These are phyloP conservation scores for Clavariopsis aquatica DNA, from an alignment of 495 filamentous ascomycete species.

Conservation along the genomic window DNA sequence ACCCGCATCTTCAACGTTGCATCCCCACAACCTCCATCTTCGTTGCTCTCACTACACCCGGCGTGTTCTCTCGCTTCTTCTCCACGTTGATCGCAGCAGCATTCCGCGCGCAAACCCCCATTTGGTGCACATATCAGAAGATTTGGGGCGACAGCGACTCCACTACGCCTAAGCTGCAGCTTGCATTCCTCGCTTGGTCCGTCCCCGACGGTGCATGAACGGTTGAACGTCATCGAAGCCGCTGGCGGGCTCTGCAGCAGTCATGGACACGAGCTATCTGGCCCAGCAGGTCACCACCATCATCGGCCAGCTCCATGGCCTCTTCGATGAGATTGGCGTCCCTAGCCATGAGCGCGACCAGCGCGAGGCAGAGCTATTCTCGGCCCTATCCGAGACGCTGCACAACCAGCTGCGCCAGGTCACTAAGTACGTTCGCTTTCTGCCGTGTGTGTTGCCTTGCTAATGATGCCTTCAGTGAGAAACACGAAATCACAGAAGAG, in stretches of 20 bases:
- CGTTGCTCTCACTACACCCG: neutral
- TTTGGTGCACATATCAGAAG: neutral
- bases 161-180: neutral
- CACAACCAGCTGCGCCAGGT: constrained; percentile 81
- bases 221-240: constrained; percentile 22
- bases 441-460: neutral
- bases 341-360: constrained; percentile 83
- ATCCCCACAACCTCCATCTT: neutral
- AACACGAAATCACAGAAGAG: constrained; percentile 81
- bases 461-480: constrained; percentile 61
- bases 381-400: constrained; percentile 80
- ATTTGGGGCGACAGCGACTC: neutral
- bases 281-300: constrained; percentile 92
- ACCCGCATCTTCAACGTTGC: neutral
- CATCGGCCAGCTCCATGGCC: constrained; percentile 81
- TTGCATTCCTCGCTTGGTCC: constrained; percentile 32
- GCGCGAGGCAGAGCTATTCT: constrained; percentile 86
- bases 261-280: constrained; percentile 88
- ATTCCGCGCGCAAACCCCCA: neutral
- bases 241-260: constrained; percentile 26
- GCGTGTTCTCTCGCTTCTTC: neutral
- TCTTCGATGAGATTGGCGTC: constrained; percentile 96
- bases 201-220: constrained; percentile 38
- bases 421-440: constrained; percentile 52
- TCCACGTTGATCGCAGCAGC: neutral